Base-by-base conservation (phyloP, 305 asterid species). In the Plantago coronopus region DNA sequence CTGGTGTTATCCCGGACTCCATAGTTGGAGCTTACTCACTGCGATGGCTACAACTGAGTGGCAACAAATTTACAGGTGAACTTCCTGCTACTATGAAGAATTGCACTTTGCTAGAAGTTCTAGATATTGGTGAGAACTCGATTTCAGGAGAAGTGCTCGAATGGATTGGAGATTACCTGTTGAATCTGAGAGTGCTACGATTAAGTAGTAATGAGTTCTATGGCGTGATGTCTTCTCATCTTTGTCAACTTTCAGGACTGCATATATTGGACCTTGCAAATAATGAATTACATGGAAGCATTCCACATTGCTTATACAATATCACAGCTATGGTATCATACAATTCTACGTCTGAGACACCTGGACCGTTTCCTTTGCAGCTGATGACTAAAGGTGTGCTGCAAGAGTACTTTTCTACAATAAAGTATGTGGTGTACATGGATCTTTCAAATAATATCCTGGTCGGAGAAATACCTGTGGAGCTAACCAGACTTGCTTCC, bases 401-500 rank as follows among this genome's bases (percentile, higher is more conserved):
- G 5, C 14, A 10, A 17, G 37, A 22, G 17, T 51, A 51, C 5
- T 5, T 2, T 23, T 19, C 10, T 12, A 0, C 27, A 7, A 12
- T 21, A 5, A 15, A 4, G 5, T 19, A 6, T 20, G 23, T 20
- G 12, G 25, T 19, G 1, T 5, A 1, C 1, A 7, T 50, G n/a
- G 57, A 51, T 51, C 57, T 51, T 51, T 51, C 57, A 15, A 51
- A 51, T 21, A 51, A 51, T 51, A 16, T 13, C 3, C n/a, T 51
- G 38, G 57, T 20, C 9, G 34, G 34, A 47, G 57, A 53, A 23
- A 23, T 23, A 2, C 57, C 37, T 11, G 10, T 21, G 57, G 57
- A 53, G 40, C 57, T 53, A 12, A 53, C 57, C 3, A 53, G 34
- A 1, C 57, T 53, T 53, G 31, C 16, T 53, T 17, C 40, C 38